Evolutionary conservation across 2,329 filamentous ascomycete genomes (phyloP), one percentile per base, ranked within the genome.

Genomic region (Scedosporium apiospermum): DNA sequence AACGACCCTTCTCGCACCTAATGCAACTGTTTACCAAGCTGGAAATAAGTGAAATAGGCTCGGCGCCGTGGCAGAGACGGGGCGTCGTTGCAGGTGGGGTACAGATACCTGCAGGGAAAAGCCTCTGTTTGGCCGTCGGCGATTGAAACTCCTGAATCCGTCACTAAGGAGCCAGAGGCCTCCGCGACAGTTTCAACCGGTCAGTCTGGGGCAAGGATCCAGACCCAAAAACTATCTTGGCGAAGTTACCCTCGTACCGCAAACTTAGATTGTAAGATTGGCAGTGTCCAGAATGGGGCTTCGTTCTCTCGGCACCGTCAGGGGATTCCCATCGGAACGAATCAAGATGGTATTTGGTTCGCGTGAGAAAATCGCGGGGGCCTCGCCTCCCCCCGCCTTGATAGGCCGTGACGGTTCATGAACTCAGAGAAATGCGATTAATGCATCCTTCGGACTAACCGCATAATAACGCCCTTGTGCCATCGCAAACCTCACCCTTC

Each of bases 1-100:
- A 6, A 23, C 51, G 51, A 27, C 6, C 23, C 23, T n/a, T 27
- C 51, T 55, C 51, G 51, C 51, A 55, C 18, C 51, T 27, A 3
- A 55, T 55, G 51, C 51, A 55, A 23, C 51, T 14, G 51, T 55
- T 55, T 55, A 55, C 51, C 51, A 55, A 55, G 51, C 51, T 55
- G 51, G 51, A 55, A 27, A 23, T 55, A 55, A 30, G 21, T 10
- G 23, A 23, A 30, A 55, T 23, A 10, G 23, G 21, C 51, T 55
- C 21, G 51, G 34, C 18, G 44, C 7, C 21, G 5, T 27, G 23
- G 6, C 51, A 55, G 51, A 55, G 23, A 16, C 18, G 23, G 27
- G 51, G 18, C 51, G 18, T 27, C 7, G 51, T 26, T 55, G 51
- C 51, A 55, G 51, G 51, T 55, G 51, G 51, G 51, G 51, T 55